Conservation (phyloP, 1,284 basidiomycete genomes). For the Exsudoporus floridanus region DNA sequence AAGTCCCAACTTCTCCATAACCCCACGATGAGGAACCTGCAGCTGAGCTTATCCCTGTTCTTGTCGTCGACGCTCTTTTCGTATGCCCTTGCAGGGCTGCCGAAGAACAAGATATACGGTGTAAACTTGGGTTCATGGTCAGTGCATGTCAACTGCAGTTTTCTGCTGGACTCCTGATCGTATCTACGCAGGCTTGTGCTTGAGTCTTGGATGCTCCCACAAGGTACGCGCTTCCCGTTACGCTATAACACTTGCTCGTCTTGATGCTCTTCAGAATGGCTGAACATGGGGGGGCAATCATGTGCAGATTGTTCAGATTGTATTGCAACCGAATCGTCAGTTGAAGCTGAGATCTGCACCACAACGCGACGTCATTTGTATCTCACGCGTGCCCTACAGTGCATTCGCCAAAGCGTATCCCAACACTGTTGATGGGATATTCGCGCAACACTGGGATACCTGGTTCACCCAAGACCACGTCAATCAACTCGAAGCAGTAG, state of each 20-base stretch:
- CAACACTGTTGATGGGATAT: constrained; percentile 54
- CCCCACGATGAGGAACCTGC: constrained; percentile 22
- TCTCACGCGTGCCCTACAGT: constrained; percentile 36
- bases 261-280: constrained; percentile 41
- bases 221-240: constrained; percentile 30
- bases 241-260: background rate
- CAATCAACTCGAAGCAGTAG: constrained; percentile 45
- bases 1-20: background rate
- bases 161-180: background rate
- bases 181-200: constrained; percentile 42
- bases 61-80: constrained; percentile 20
- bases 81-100: constrained; percentile 15
- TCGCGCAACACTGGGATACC: constrained; percentile 65
- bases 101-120: constrained; percentile 47
- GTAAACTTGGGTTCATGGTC: constrained; percentile 54
- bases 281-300: constrained; percentile 49
- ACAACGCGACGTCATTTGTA: background rate
- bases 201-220: constrained; percentile 61
- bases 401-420: constrained; percentile 60
- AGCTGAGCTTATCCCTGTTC: constrained; percentile 17
- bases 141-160: constrained; percentile 2
- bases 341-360: background rate
- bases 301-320: constrained; percentile 44
- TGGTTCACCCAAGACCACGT: constrained; percentile 74
- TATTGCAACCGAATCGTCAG: constrained; percentile 47